Conservation (phyloP, 164 flowering plant genomes). For the Berberis thunbergii region DNA sequence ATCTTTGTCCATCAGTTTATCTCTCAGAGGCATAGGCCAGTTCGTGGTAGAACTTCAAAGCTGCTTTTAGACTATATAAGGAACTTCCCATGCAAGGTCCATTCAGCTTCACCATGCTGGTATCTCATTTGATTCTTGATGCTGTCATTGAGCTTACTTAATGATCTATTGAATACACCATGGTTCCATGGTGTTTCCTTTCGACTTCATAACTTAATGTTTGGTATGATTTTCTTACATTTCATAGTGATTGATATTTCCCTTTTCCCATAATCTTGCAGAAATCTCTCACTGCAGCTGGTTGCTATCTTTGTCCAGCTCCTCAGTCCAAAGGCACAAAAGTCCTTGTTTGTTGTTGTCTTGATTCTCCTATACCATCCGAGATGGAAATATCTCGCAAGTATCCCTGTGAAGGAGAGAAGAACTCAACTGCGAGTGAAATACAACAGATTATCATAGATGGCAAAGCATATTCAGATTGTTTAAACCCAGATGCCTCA, state of each 20-base stretch:
- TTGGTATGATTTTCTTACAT: too few species aligned
- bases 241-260: neutral
- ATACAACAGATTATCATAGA: constrained; percentile 41
- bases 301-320: constrained; percentile 89
- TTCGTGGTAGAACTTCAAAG: constrained; percentile 62
- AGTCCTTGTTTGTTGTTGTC: constrained; percentile 59
- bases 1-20: constrained; percentile 43
- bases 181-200: neutral
- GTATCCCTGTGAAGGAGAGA: constrained; percentile 13
- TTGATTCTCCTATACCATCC: constrained; percentile 37
- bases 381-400: constrained; percentile 19
- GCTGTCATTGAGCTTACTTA: neutral
- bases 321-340: constrained; percentile 81
- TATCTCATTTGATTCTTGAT: constrained; percentile 7
- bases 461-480: constrained; percentile 33
- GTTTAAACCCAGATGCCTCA: constrained; percentile 27
- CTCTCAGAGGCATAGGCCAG: constrained; percentile 77
- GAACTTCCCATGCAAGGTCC: constrained; percentile 78
- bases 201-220: too few species aligned
- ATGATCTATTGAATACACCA: neutral
- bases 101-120: constrained; percentile 12
- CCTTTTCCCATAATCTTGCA: constrained; percentile 26
- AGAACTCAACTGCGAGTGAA: constrained; percentile 19
- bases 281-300: constrained; percentile 81
- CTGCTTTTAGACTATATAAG: constrained; percentile 58